Evolutionary conservation across 441 rosid genomes (phyloP), one percentile per base, ranked within the genome.

Genomic region (Gossypium davidsonii): DNA sequence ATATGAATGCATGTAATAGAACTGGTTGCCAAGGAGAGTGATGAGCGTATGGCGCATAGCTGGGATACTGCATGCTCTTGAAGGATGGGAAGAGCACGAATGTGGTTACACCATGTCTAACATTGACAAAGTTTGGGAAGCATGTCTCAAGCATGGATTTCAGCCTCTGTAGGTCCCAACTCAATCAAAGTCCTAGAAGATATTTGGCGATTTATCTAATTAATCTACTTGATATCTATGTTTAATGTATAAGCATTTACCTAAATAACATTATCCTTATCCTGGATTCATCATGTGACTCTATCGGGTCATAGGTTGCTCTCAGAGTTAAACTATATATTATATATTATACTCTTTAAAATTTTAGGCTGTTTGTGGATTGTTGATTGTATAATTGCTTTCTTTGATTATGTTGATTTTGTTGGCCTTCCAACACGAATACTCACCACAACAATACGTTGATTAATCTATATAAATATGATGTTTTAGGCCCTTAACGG

Each of bases 1-100:
- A 55, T 20, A 5, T 51, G 17, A n/a, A 14, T 51, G 12, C 14
- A 42, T 23, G n/a, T 57, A 44, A 25, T 79, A 90, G 89, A 88
- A 90, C 65, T 91, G 92, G 97, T 46, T 88, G 82, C 88, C 88
- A 48, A 86, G 91, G 77, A 87, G 91, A 69, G 93, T 87, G 82
- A 88, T 91, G 86, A 91, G 92, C 56, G 93, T 89, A 17, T 86
- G 92, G 90, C 77, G 88, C 4, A 66, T 77, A 28, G 91, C 85
- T 12, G 89, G 93, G 20, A 80, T 88, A 69, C 83, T 91, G 77
- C 97, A 91, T 75, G 89, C 83, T 0, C 25, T 90, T 14, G 91
- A 91, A 78, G 90, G 80, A 59, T 85, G 90, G 91, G 60, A 80
- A 9, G 85, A 77, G 62, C 76, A 88, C 48, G 93, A 91, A 71